Percentiles rank a stretch among this genome's conserved stretches.
Evolutionary conservation across 2,329 filamentous ascomycete genomes (phyloP).

Genomic region (Ophiostoma piceae): DNA sequence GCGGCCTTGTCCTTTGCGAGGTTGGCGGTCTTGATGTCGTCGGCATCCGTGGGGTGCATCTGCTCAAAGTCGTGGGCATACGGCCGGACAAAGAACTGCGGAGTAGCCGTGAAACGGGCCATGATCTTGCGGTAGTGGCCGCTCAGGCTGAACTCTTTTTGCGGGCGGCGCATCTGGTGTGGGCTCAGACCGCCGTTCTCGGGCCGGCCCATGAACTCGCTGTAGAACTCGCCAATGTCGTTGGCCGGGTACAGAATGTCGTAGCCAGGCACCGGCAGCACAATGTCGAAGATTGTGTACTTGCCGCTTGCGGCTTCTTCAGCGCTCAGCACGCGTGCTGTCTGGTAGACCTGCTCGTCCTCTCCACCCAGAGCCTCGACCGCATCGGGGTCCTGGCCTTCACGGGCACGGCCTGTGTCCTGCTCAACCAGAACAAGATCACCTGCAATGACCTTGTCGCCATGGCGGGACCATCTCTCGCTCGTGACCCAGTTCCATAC

Average conservation of each 20-base stretch:
- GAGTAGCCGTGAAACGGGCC: constrained; percentile 59
- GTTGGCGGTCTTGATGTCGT: constrained; percentile 48
- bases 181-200: constrained; percentile 76
- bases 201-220: constrained; percentile 74
- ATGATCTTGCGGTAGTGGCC: constrained; percentile 85
- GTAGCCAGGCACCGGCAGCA: constrained; percentile 87
- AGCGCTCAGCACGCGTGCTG: constrained; percentile 67
- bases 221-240: constrained; percentile 76
- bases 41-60: constrained; percentile 81
- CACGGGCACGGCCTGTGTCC: constrained; percentile 33
- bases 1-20: not conserved
- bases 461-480: constrained; percentile 72
- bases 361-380: constrained; percentile 50
- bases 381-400: constrained; percentile 44
- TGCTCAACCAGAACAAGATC: constrained; percentile 66
- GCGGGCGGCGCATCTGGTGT: constrained; percentile 75
- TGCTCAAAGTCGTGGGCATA: constrained; percentile 73
- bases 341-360: constrained; percentile 40
- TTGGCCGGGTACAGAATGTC: constrained; percentile 84
- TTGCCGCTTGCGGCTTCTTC: constrained; percentile 72
- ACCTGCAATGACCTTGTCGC: constrained; percentile 69
- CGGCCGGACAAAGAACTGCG: constrained; percentile 62
- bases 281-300: constrained; percentile 80
- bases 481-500: constrained; percentile 88
- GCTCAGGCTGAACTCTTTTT: constrained; percentile 81